Evolutionary conservation across 2,329 filamentous ascomycete genomes (phyloP).

Genomic region (Colletotrichum endophyticum): DNA sequence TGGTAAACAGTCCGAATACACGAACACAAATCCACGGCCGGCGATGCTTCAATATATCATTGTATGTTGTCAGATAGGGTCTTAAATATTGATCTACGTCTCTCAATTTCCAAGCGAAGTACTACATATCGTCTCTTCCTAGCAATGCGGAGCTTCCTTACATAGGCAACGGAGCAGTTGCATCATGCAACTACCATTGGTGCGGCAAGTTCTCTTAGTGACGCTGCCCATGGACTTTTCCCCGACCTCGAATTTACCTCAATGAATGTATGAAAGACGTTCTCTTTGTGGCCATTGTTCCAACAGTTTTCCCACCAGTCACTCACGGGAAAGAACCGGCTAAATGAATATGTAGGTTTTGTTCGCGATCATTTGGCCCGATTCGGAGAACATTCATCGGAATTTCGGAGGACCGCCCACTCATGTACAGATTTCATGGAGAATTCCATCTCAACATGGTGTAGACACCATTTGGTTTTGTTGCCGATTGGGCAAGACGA

Average conservation of each 20-base stretch:
- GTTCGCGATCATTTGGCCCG: neutral
- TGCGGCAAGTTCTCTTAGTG: no score
- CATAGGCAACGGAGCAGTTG: no score
- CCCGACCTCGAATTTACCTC: neutral
- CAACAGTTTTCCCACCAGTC: neutral
- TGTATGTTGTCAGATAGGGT: no score
- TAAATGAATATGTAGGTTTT: accelerated
- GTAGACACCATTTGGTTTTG: neutral
- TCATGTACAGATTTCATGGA: accelerated
- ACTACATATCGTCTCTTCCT: no score
- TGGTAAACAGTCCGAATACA: neutral
- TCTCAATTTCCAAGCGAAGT: no score
- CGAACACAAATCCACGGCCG: no score
- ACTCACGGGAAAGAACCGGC: neutral
- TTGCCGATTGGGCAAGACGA: neutral
- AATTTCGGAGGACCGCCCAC: neutral
- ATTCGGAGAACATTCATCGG: neutral
- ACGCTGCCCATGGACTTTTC: neutral
- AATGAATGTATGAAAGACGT: no score
- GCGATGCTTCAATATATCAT: no score
- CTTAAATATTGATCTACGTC: no score
- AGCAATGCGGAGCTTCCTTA: no score
- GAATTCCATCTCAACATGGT: neutral
- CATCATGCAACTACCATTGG: no score
- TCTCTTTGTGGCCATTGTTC: no score